Evolutionary conservation across 1,284 basidiomycete genomes (phyloP), one percentile per base, ranked within the genome.

Genomic region (Flammula alnicola): DNA sequence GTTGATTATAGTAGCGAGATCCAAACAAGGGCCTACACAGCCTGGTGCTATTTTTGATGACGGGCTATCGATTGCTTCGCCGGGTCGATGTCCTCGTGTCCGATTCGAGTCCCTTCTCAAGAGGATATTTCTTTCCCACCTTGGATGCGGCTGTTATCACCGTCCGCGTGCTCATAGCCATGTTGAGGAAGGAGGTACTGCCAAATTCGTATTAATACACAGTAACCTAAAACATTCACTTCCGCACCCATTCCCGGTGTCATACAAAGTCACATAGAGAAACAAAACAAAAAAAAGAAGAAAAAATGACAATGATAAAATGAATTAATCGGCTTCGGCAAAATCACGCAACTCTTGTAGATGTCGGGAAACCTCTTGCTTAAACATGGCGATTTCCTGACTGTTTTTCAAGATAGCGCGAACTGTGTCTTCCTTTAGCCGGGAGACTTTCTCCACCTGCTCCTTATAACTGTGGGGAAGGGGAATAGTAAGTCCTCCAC

Each of bases 371-470:
- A 90, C 81, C 52, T 86, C 83, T 50, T 84, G 80, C 67, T 90
- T 90, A 73, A 91, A 90, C 59, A 81, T 76, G 20, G 83, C 84
- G 36, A 89, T 86, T 47, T 91, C 88, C 54, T 85, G 86, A 60
- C 84, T 86, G 65, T 84, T 90, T 73, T 89, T 90, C 54, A 88
- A 78, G 52, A 91, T 88, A n/a, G 84, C 84, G 1, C 86, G 80
- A 31, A 88, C 79, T 0, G 86, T 88, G 56, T 90, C 88, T 49
- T 91, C 87, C 56, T 81, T 84, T 19, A 91, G 63, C 39, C 84
- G 77, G 44, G 78, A 78, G 17, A 86, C 80, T 59, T 85, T 87
- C 55, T 87, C 86, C 8, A 88, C 68, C 60, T 91, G 88, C 62
- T 91, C 88, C 52, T 81, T 80, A 62, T 88, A 85, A 44, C 88